Evolutionary conservation across 2,329 filamentous ascomycete species (phyloP), one percentile per base, ranked within the genome.

Genomic region (Beauveria varroae): DNA sequence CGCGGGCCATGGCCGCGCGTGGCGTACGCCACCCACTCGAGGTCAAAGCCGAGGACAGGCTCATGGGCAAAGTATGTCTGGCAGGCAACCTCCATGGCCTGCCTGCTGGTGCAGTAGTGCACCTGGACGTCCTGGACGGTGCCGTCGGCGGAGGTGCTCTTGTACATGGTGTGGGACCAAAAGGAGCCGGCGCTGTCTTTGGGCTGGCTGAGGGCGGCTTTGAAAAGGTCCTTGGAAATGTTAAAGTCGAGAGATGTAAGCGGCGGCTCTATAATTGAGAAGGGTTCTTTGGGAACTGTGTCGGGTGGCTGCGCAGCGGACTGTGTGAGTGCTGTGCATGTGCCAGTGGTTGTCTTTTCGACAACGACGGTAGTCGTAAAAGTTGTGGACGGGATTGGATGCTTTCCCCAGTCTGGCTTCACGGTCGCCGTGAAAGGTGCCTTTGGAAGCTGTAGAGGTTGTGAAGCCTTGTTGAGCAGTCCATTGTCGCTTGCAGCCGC

Each of bases 11-110:
- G 71, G 8, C 65, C 67, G 22, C 71, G 78, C 6, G 70, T 75
- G 0, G 84, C 79, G 6, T 81, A 76, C 1, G 78, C 65, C 57
- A 85, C 80, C 93, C 93, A 97, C 75, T 97, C 93, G 64, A 97
- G 81, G 68, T 97, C 93, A 64, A 97, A 91, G 0, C 93, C 93
- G n/a, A 97, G 71, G 2, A 96, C 74, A 44, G 84, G 78, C 68
- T 95, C 85, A 28, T 81, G 66, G 44, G 86, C 69, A 66, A 97
- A 96, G 62, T 88, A 80, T 62, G 82, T 73, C 63, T 84, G 73
- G 62, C 85, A 79, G 8, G 89, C 81, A 6, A 77, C 74, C 71
- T 97, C 91, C 20, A 89, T 88, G 3, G 83, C 84, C 41, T 84
- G 77, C 50, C 81, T 82, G 61, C 79, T 88, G 54, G 77, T 85